These are phyloP conservation scores for Graphium sp. DNA, from an alignment of 2,329 filamentous ascomycete species.

Conservation along the genomic window DNA sequence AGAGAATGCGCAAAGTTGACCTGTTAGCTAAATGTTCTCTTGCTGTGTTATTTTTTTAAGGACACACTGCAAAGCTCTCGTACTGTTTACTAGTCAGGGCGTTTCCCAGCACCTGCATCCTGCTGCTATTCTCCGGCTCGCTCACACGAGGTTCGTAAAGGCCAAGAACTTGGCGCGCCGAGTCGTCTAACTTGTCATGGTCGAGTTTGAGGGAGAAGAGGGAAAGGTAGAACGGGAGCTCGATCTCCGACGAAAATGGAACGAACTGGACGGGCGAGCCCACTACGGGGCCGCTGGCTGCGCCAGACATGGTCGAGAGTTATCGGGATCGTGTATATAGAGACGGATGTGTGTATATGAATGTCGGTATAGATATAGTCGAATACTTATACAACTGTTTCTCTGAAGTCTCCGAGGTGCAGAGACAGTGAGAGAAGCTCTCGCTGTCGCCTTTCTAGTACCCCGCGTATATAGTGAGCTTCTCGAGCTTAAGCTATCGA, in stretches of 20 bases:
- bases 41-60: neutral
- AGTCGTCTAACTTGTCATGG: slow-evolving; percentile 92
- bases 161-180: slow-evolving; percentile 69
- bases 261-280: slow-evolving; percentile 46
- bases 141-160: slow-evolving; percentile 75
- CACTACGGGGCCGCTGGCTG: slow-evolving; percentile 4
- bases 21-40: no score
- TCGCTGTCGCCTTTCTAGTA: no score
- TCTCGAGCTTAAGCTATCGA: no score
- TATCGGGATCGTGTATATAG: no score
- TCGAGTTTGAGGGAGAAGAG: slow-evolving; percentile 92
- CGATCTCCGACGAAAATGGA: slow-evolving; percentile 84
- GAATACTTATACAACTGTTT: no score
- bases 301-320: no score
- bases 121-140: slow-evolving; percentile 58
- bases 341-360: no score
- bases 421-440: no score
- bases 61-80: neutral
- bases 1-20: no score
- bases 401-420: no score
- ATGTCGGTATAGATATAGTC: no score
- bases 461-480: no score
- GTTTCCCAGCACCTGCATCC: slow-evolving; percentile 79
- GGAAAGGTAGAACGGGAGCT: slow-evolving; percentile 85
- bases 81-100: slow-evolving; percentile 72